Conservation (phyloP, 352 stramenopile genomes). For the Phytophthora citrophthora region DNA sequence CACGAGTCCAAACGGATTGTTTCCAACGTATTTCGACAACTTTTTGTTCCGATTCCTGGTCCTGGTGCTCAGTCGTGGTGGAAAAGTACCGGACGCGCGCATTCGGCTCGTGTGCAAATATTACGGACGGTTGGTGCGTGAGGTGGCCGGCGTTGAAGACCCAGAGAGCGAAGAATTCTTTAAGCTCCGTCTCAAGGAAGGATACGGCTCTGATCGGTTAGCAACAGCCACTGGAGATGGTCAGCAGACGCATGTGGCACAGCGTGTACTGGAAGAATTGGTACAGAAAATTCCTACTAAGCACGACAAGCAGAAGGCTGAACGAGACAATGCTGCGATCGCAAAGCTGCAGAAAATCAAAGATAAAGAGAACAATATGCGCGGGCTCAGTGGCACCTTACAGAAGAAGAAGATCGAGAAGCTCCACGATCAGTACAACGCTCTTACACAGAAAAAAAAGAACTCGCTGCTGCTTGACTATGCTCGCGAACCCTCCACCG, state of each 20-base stretch:
- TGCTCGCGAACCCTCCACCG: constrained; percentile 33
- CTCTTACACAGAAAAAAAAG: constrained; percentile 81
- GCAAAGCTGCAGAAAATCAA: constrained; percentile 63
- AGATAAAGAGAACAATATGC: constrained; percentile 79
- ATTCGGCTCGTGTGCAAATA: constrained; percentile 94
- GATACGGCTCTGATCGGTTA: constrained; percentile 77
- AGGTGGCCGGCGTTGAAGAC: constrained; percentile 93
- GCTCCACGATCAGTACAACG: constrained; percentile 83
- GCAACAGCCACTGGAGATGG: constrained; percentile 46
- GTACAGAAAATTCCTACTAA: constrained; percentile 51
- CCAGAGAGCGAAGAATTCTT: constrained; percentile 92
- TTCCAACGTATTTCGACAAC: constrained; percentile 87
- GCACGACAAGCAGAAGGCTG: constrained; percentile 46
- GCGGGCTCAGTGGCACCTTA: constrained; percentile 61
- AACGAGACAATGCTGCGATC: constrained; percentile 43
- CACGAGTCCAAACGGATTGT: constrained; percentile 61
- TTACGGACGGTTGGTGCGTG: constrained; percentile 91
- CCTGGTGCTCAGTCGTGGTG: constrained; percentile 77
- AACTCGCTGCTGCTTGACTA: constrained; percentile 71
- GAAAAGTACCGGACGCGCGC: constrained; percentile 91
- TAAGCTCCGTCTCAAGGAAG: constrained; percentile 81
- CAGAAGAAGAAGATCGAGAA: constrained; percentile 90
- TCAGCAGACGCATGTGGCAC: constrained; percentile 66
- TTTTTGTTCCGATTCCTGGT: constrained; percentile 93
- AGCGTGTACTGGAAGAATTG: constrained; percentile 78